Evolutionary conservation across 306 rosid genomes (phyloP).

Genomic region (Vigna hirtella): DNA sequence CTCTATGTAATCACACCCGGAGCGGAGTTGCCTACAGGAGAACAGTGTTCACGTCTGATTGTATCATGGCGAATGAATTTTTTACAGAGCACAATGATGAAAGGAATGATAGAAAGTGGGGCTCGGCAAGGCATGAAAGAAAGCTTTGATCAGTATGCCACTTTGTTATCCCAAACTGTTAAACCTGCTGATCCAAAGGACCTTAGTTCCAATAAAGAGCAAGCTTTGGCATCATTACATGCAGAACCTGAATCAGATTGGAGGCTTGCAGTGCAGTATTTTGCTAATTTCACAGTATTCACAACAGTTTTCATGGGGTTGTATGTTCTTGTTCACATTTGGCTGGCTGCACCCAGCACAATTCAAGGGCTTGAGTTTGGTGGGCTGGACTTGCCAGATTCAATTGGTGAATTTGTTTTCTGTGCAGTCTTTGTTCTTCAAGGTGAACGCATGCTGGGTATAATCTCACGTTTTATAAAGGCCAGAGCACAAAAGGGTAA

Average conservation of each 20-base stretch:
- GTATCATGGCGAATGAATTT: constrained; percentile 95
- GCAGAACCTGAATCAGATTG: constrained; percentile 84
- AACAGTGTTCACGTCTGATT: constrained; percentile 74
- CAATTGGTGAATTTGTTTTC: constrained; percentile 85
- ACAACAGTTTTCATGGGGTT: constrained; percentile 73
- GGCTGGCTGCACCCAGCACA: constrained; percentile 72
- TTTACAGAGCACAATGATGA: constrained; percentile 94
- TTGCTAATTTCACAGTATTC: constrained; percentile 78
- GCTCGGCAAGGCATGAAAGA: constrained; percentile 91
- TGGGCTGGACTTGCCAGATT: constrained; percentile 97
- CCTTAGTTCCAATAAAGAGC: constrained; percentile 80
- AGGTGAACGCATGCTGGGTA: constrained; percentile 79
- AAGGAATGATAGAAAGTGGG: constrained; percentile 94
- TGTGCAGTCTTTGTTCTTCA: constrained; percentile 90
- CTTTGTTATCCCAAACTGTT: constrained; percentile 70
- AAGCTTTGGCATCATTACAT: constrained; percentile 84
- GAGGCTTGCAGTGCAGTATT: constrained; percentile 89
- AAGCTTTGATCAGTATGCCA: constrained; percentile 78
- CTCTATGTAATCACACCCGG: constrained; percentile 86
- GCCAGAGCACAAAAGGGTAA: constrained; percentile 90
- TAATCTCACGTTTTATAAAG: constrained; percentile 88
- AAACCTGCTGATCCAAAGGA: constrained; percentile 75
- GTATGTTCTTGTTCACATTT: constrained; percentile 83
- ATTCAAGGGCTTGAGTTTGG: constrained; percentile 93
- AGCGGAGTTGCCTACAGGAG: constrained; percentile 85